Conservation (phyloP, 208 protist genomes). For the Acanthamoeba culbertsoni region DNA sequence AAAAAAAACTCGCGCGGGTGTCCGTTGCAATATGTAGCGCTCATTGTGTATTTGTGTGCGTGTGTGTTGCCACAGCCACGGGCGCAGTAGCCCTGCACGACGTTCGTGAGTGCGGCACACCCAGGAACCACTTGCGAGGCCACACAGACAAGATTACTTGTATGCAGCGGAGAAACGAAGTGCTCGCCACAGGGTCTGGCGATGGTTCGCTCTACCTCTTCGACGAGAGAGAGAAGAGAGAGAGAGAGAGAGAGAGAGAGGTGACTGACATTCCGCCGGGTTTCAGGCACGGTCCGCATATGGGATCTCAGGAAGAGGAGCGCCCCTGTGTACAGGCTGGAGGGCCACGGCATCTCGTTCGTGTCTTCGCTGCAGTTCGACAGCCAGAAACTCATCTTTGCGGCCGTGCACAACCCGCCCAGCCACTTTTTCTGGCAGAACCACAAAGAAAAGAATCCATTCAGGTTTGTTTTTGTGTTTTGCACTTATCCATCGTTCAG, state of each 20-base stretch:
- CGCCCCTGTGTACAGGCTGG: not conserved
- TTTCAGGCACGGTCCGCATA: not conserved
- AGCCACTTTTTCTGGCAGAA: not conserved
- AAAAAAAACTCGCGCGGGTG: not conserved
- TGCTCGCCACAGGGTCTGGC: not conserved
- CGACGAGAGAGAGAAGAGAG: not conserved
- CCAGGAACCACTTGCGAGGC: not conserved
- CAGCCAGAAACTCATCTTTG: not conserved
- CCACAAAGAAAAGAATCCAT: not conserved
- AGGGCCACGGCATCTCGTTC: not conserved
- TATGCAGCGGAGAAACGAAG: not conserved
- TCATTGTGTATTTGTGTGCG: no score
- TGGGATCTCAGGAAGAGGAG: not conserved
- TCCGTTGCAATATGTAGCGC: no score
- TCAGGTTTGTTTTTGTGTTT: not conserved
- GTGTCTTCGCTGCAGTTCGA: not conserved
- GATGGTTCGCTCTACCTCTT: not conserved
- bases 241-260: no score
- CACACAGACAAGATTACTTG: not conserved
- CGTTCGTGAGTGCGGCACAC: not conserved
- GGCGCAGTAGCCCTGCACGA: not conserved
- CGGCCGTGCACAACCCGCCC: not conserved
- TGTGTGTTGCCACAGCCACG: not conserved
- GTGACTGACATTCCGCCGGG: no score
- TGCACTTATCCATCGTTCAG: not conserved